Evolutionary conservation across 2,329 filamentous ascomycete genomes (phyloP).

Genomic region (Alternaria ethzedia): DNA sequence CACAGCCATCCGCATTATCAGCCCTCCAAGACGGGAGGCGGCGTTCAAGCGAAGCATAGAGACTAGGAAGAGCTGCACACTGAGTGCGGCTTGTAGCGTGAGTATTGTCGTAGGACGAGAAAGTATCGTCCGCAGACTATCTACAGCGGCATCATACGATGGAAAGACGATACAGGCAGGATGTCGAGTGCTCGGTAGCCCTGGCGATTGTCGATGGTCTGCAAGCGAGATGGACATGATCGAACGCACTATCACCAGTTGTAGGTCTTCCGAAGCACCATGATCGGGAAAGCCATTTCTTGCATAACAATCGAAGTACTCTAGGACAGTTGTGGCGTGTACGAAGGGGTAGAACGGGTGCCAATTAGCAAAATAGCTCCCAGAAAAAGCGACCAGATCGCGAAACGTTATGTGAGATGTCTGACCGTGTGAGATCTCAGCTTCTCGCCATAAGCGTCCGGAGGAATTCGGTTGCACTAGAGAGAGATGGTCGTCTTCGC

Average conservation of each 20-base stretch:
- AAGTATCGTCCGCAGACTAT: conserved; percentile 57
- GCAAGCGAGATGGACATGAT: conserved; percentile 62
- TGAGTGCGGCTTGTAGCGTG: conserved; percentile 57
- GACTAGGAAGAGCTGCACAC: conserved; percentile 62
- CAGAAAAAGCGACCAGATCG: conserved; percentile 58
- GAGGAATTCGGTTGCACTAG: conserved; percentile 25
- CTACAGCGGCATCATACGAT: conserved; percentile 58
- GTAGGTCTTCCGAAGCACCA: conserved; percentile 30
- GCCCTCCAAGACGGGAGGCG: conserved; percentile 62
- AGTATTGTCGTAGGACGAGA: conserved; percentile 56
- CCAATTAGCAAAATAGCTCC: conserved; percentile 64
- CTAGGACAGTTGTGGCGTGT: conserved; percentile 60
- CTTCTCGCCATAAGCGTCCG: conserved; percentile 30
- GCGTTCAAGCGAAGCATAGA: conserved; percentile 64
- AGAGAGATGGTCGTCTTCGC: conserved; percentile 62
- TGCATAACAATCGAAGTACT: conserved; percentile 55
- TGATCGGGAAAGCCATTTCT: conserved; percentile 38
- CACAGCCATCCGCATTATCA: conserved; percentile 62
- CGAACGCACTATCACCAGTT: conserved; percentile 56
- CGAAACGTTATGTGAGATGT: conserved; percentile 52
- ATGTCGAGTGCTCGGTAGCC: conserved; percentile 34
- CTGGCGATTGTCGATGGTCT: conserved; percentile 56
- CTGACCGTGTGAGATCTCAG: conserved; percentile 37
- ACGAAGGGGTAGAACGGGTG: conserved; percentile 64
- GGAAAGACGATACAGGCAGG: conserved; percentile 56